Conservation (phyloP, 2,329 filamentous ascomycete species). For the Aureobasidium sp. region DNA sequence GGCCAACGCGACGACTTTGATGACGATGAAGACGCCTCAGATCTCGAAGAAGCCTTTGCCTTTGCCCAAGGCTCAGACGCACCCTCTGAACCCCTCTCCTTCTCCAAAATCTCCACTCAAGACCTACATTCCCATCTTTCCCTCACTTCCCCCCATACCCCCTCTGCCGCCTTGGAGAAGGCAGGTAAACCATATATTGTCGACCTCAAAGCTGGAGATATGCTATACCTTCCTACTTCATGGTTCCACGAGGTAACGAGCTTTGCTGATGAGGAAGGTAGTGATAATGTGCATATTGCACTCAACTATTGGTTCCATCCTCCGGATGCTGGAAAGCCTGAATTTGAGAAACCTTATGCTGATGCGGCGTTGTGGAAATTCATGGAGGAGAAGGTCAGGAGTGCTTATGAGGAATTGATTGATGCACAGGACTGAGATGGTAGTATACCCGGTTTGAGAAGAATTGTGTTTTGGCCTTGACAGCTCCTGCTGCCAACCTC, state of each 20-base stretch:
- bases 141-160: neutral
- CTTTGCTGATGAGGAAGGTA: neutral
- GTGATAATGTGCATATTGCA: conserved; percentile 1
- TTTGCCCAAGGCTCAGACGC: neutral
- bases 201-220: conserved; percentile 3
- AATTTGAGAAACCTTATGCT: neutral
- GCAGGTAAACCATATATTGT: conserved; percentile 5
- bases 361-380: neutral
- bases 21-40: neutral
- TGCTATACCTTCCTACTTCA: conserved; percentile 4
- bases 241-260: conserved; percentile 9
- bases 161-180: neutral
- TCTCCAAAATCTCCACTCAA: neutral
- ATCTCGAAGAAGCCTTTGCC: neutral
- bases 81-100: conserved; percentile 9
- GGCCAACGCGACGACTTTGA: neutral
- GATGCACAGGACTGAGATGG: neutral
- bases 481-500: too few species aligned
- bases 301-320: conserved; percentile 12
- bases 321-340: neutral
- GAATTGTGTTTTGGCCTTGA: too few species aligned
- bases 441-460: too few species aligned
- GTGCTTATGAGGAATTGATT: neutral
- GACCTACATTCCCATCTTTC: conserved; percentile 2
- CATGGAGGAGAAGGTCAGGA: neutral